Evolutionary conservation across 2,329 filamentous ascomycete species (phyloP), one percentile per base, ranked within the genome.

Genomic region (Achaetomium macrosporum): DNA sequence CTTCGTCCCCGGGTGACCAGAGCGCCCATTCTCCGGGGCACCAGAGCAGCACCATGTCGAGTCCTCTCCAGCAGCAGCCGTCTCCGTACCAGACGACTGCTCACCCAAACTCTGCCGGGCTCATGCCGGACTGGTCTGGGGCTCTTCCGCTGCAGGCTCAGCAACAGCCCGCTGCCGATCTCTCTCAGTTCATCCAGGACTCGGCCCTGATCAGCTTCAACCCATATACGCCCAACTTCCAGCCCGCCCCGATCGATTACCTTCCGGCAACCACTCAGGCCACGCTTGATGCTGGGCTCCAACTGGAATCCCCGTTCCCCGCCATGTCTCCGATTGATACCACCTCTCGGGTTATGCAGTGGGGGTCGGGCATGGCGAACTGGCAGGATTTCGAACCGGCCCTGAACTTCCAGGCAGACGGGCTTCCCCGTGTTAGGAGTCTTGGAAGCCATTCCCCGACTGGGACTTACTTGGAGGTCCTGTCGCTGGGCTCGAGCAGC

Each of bases 311-410:
- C 35, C 72, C 81, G 4, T 90, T 87, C 69, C 73, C 68, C 62
- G 69, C 72, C 55, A 76, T 85, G 66, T 75, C 78, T 31, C 73
- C 79, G 41, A 76, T 82, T 60, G 77, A 82, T 42, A 77, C 81
- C 52, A 68, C 74, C 12, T 57, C 64, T n/a, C 79, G 80, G 46
- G 70, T 77, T 15, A 76, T 77, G 71, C 82, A 74, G 66, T 88
- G 75, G 84, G 81, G 68, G 45, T 69, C 78, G 57, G 79, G 83
- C 58, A 83, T 87, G 72, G 82, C 85, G 46, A 85, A 87, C 60
- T 90, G 86, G 83, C 84, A 89, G 58, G 90, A 95, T 64, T 87
- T 95, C 63, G 83, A 87, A 61, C 77, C 81, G 53, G 83, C 85
- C 42, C 73, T 80, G 56, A 69, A 69, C 42, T 70, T 68, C 47